Base-by-base conservation (phyloP, 441 rosid genomes). In the Adansonia rubrostipa region DNA sequence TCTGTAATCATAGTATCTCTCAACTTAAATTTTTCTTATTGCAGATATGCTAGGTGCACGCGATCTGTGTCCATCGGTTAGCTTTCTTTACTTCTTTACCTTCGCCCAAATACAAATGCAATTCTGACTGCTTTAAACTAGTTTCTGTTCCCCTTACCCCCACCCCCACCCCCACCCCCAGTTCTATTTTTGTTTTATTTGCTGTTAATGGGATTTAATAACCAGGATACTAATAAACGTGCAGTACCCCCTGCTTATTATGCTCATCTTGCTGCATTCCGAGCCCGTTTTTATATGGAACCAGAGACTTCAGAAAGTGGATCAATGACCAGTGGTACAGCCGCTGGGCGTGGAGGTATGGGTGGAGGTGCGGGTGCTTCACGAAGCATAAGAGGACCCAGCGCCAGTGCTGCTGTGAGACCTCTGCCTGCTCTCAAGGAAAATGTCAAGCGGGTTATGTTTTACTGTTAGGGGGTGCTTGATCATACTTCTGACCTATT, bases 41-140 rank as follows among this genome's bases (percentile, higher is more conserved):
- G 82, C 86, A 96, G 99, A 63, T 96, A 96, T 82, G 98, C 98
- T 0, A 91, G 99, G 83, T 94, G 99, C 84, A 94, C 99, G 0
- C 91, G 69, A 40, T 64, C 69, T 64, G 69, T 64, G 22, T 64
- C 69, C 4, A 64, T 64, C 48, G 69, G 69, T 94, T 53, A 81
- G 95, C 82, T 69, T 47, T 7, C 51, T 28, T 24, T 61, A 62
- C 48, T 15, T 65, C 2, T 50, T 14, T 15, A 50, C n/a, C 4
- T 65, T 8, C 13, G 2, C 2, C 53, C 6, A 36, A n/a, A 22
- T 44, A 3, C 51, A 56, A 54, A 44, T 20, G 8, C 5, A 3
- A 11, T 42, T 47, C 45, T 2, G 42, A 6, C 1, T 74, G 22
- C n/a, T 17, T 19, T 40, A 24, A 36, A 36, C 64, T 72, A 56